These are phyloP conservation scores for Capsella bursapastoris DNA, from an alignment of 345 rosid genomes.

Conservation along the genomic window DNA sequence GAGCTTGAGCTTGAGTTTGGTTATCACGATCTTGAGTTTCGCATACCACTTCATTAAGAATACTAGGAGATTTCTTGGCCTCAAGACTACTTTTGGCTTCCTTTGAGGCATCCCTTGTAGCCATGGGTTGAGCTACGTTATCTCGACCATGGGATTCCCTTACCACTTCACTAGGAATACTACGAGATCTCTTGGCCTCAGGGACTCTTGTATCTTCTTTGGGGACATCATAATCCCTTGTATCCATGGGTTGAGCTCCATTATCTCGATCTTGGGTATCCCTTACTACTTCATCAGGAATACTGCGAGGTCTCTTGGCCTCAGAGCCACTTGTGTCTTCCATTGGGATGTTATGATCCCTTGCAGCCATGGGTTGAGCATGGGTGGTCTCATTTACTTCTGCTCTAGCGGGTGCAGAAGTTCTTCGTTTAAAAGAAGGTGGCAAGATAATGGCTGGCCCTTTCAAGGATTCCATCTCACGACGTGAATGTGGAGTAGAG, in stretches of 20 bases:
- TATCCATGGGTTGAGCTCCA: conserved; percentile 16
- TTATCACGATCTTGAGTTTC: conserved; percentile 13
- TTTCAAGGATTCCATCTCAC: conserved; percentile 18
- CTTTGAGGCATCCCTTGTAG: conserved; percentile 3
- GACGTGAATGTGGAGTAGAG: conserved; percentile 10
- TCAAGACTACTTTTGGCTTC: conserved; percentile 4
- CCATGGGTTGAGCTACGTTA: conserved; percentile 8
- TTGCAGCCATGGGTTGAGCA: conserved; percentile 25
- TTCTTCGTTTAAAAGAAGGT: conserved; percentile 43
- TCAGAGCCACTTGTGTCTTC: conserved; percentile 12
- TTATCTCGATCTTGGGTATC: conserved; percentile 32
- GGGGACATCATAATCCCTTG: background rate
- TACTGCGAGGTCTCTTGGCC: conserved; percentile 34
- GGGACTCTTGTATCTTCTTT: background rate
- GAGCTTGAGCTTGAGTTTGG: conserved; percentile 18
- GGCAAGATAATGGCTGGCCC: conserved; percentile 41
- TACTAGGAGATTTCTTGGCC: conserved; percentile 12
- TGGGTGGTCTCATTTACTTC: conserved; percentile 26
- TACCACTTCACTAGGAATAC: conserved; percentile 33
- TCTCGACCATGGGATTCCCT: conserved; percentile 35
- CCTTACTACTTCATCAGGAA: conserved; percentile 35
- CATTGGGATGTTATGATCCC: conserved; percentile 7
- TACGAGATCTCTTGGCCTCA: conserved; percentile 36
- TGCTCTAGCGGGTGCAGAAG: conserved; percentile 25
- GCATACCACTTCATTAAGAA: background rate